A percentile compares a stretch with the other conserved stretches of the same genome.
Conservation (phyloP, 805 yeast genomes). For the Saturnispora kantuleensis region DNA sequence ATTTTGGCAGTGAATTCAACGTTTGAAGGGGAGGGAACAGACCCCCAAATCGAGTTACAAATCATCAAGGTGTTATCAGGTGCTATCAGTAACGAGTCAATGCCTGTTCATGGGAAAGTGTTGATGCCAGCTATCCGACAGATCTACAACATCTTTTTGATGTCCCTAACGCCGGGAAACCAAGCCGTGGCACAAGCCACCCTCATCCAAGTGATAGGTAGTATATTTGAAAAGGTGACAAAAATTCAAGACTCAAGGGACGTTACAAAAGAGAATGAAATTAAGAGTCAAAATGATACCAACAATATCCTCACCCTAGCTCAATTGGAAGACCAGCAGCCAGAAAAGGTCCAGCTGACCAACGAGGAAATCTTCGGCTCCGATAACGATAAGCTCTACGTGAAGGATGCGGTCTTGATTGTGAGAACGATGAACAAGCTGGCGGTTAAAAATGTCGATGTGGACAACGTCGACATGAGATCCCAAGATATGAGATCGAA, state of each 20-base stretch:
- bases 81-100: slow-evolving; percentile 68
- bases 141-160: slow-evolving; percentile 83
- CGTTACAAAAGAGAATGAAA: not conserved
- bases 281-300: not conserved
- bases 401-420: slow-evolving; percentile 86
- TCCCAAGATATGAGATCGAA: slow-evolving; percentile 91
- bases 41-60: slow-evolving; percentile 81
- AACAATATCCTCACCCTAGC: slow-evolving; percentile 39
- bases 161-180: slow-evolving; percentile 70
- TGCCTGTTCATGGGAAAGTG: slow-evolving; percentile 85
- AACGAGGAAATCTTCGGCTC: slow-evolving; percentile 31
- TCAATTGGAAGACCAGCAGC: slow-evolving; percentile 45
- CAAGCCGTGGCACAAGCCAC: slow-evolving; percentile 96
- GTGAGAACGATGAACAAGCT: slow-evolving; percentile 93
- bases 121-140: slow-evolving; percentile 85
- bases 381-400: slow-evolving; percentile 56
- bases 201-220: slow-evolving; percentile 78
- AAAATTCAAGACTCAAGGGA: not conserved
- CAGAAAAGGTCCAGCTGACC: slow-evolving; percentile 44
- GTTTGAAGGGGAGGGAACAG: slow-evolving; percentile 88
- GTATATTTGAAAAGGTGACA: slow-evolving; percentile 65
- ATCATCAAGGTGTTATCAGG: slow-evolving; percentile 87
- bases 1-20: slow-evolving; percentile 77
- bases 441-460: slow-evolving; percentile 75
- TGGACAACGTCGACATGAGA: slow-evolving; percentile 70